Conservation (phyloP, 2,329 filamentous ascomycete genomes). For the Nemania bipapillata region DNA sequence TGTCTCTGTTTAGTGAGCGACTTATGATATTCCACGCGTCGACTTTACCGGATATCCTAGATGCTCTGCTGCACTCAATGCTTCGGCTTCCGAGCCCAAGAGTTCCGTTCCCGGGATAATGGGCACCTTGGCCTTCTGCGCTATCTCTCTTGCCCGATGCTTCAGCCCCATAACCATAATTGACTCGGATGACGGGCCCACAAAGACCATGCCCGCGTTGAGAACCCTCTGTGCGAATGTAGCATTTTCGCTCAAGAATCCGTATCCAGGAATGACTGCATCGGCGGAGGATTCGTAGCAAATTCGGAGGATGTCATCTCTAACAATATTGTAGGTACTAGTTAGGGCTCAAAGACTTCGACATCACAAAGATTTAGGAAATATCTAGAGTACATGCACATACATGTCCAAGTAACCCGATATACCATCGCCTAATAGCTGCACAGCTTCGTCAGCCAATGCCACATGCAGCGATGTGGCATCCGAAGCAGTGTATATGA, state of each 20-base stretch:
- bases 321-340: background rate
- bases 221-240: conserved; percentile 64
- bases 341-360: background rate
- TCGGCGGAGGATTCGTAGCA: background rate
- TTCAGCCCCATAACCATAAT: conserved; percentile 59
- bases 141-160: conserved; percentile 37
- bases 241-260: conserved; percentile 71
- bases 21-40: conserved; percentile 46
- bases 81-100: conserved; percentile 60
- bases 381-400: background rate
- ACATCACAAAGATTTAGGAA: background rate
- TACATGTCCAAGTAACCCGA: conserved; percentile 30
- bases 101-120: conserved; percentile 51
- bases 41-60: conserved; percentile 56
- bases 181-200: conserved; percentile 64
- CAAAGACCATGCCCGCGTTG: conserved; percentile 65
- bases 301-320: conserved; percentile 16
- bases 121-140: conserved; percentile 52
- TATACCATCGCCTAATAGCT: conserved; percentile 3
- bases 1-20: background rate
- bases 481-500: conserved; percentile 15
- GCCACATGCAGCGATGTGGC: conserved; percentile 17
- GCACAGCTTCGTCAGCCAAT: conserved; percentile 22
- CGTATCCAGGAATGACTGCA: conserved; percentile 72
- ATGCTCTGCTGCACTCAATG: conserved; percentile 58